Conservation (phyloP, 192 early-diverging fungal species). For the Podila clonocystis region DNA sequence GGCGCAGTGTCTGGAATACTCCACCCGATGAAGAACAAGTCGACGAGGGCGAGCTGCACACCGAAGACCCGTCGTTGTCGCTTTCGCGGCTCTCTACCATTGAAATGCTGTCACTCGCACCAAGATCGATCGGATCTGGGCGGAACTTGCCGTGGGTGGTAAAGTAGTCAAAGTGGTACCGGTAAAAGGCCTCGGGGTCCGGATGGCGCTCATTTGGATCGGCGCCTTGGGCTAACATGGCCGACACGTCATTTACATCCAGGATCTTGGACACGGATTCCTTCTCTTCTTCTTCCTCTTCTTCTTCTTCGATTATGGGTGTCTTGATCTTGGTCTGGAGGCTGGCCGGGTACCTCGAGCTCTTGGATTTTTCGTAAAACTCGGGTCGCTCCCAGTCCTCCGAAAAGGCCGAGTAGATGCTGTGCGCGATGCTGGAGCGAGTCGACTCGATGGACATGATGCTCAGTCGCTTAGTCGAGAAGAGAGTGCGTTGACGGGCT, state of each 20-base stretch:
- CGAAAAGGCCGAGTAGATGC: slow-evolving; percentile 27
- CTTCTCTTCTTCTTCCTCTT: neutral
- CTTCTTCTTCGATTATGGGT: neutral
- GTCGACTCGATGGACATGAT: neutral
- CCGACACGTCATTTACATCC: slow-evolving; percentile 26
- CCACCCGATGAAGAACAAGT: neutral
- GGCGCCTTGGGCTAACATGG: slow-evolving; percentile 11
- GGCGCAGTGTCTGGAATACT: neutral
- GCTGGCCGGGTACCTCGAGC: slow-evolving; percentile 9
- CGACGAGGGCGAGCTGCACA: neutral
- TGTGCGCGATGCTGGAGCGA: slow-evolving; percentile 9
- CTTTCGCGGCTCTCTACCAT: neutral
- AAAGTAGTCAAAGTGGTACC: slow-evolving; percentile 7
- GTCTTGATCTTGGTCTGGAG: slow-evolving; percentile 5
- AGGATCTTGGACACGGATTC: slow-evolving; percentile 1
- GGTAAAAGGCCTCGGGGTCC: slow-evolving; percentile 21
- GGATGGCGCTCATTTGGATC: slow-evolving; percentile 18
- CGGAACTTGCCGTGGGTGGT: slow-evolving; percentile 6
- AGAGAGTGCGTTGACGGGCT: neutral
- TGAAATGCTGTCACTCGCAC: neutral
- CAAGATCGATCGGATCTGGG: neutral
- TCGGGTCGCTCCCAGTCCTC: slow-evolving; percentile 26
- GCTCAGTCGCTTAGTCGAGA: neutral
- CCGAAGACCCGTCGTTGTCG: neutral
- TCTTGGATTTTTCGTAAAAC: slow-evolving; percentile 22